Conservation (phyloP, 805 yeast genomes). For the Zygotorulaspora sp. region DNA sequence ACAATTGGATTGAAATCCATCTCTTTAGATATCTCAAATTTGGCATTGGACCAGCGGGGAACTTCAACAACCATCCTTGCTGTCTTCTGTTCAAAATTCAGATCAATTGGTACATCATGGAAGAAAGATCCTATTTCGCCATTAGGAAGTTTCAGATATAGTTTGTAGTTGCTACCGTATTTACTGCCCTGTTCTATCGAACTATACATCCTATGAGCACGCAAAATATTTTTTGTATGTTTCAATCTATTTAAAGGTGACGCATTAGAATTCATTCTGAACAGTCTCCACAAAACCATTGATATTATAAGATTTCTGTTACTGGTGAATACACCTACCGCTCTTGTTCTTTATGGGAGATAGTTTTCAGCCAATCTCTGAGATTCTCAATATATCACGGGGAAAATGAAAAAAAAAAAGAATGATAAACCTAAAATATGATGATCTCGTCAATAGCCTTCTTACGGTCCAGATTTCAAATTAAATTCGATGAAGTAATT, state of each 20-base stretch:
- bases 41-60: conserved; percentile 79
- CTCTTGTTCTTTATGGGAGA: not conserved
- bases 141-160: conserved; percentile 41
- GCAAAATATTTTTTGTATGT: conserved; percentile 12
- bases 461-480: no score
- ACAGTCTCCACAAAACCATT: not conserved
- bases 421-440: no score
- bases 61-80: conserved; percentile 71
- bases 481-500: no score
- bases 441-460: no score
- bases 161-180: conserved; percentile 39
- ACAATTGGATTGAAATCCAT: conserved; percentile 66
- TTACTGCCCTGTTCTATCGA: conserved; percentile 36
- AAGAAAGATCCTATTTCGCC: conserved; percentile 56
- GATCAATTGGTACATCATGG: conserved; percentile 64
- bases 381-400: no score
- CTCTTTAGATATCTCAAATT: conserved; percentile 66
- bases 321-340: not conserved
- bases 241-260: conserved; percentile 14
- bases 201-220: conserved; percentile 12
- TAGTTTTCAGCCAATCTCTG: not conserved
- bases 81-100: conserved; percentile 40
- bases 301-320: not conserved
- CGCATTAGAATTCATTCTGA: not conserved
- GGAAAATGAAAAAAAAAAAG: no score